Evolutionary conservation across 345 rosid species (phyloP).

Genomic region (Capsella bursapastoris): DNA sequence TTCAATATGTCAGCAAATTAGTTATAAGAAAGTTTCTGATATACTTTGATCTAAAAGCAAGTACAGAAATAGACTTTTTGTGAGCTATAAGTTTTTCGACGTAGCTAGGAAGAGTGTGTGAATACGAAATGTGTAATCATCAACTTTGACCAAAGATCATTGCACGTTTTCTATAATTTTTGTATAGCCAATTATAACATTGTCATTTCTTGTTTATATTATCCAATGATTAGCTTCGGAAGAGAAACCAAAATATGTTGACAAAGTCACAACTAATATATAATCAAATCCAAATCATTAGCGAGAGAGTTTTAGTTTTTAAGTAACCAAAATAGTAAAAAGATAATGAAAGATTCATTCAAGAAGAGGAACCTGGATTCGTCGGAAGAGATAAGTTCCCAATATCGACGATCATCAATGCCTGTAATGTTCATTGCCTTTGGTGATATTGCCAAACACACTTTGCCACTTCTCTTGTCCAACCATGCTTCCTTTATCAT

Average conservation of each 20-base stretch:
- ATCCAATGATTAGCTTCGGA: conserved; percentile 33
- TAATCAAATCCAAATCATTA: too few relatives aligned
- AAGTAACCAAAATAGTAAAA: too few relatives aligned
- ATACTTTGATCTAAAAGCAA: background rate
- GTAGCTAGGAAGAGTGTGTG: conserved; percentile 1
- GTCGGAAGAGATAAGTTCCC: conserved; percentile 75
- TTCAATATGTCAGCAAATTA: background rate
- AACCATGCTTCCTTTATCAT: conserved; percentile 68
- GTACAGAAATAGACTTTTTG: background rate
- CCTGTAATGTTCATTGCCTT: conserved; percentile 86
- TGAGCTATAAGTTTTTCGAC: background rate
- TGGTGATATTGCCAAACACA: conserved; percentile 67
- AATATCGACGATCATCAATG: conserved; percentile 88
- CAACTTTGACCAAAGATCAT: conserved; percentile 38
- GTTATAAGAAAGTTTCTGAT: background rate
- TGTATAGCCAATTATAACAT: conserved; percentile 6
- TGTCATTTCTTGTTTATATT: conserved; percentile 5
- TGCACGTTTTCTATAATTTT: conserved; percentile 20
- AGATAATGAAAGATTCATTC: too few relatives aligned
- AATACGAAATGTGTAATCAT: conserved; percentile 29
- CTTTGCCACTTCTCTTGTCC: conserved; percentile 76
- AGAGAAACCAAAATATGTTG: conserved; percentile 12
- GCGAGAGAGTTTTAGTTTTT: too few relatives aligned
- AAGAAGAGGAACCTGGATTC: conserved; percentile 65
- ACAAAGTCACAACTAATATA: background rate